Percentiles rank a stretch among this genome's conserved stretches.
Evolutionary conservation across 2,329 filamentous ascomycete genomes (phyloP).

Genomic region (Aspergillus uvarum): DNA sequence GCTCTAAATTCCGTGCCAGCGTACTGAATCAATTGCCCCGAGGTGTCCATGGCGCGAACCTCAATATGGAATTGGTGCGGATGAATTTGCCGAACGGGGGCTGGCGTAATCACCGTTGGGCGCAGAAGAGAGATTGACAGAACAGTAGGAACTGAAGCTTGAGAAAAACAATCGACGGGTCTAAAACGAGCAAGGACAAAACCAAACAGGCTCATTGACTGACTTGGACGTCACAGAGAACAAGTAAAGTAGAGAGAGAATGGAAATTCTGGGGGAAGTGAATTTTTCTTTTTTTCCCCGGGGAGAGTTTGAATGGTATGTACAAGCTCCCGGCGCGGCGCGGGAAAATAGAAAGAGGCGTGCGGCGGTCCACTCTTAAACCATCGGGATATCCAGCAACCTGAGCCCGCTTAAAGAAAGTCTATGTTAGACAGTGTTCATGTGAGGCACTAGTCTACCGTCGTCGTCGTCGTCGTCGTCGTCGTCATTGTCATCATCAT

Average conservation of each 20-base stretch:
- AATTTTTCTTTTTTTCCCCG: neutral
- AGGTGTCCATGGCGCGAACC: conserved; percentile 2
- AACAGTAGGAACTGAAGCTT: neutral
- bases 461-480: neutral
- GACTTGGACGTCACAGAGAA: neutral
- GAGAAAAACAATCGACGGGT: neutral
- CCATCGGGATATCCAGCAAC: neutral
- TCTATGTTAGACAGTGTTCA: neutral
- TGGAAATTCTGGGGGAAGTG: neutral
- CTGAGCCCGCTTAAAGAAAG: neutral
- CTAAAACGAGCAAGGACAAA: neutral
- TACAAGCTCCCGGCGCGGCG: neutral
- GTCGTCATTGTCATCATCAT: neutral
- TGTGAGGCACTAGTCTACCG: neutral
- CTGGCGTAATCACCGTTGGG: neutral
- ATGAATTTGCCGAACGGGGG: neutral
- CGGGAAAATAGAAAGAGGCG: neutral
- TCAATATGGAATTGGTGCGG: neutral
- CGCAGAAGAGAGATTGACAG: neutral
- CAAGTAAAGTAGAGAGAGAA: neutral
- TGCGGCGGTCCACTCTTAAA: neutral
- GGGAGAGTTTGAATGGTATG: no score
- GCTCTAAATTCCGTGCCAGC: conserved; percentile 58
- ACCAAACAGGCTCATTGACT: neutral
- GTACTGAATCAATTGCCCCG: conserved; percentile 39